Evolutionary conservation across 352 stramenopile genomes (phyloP).

Genomic region (Phytophthora citricola): DNA sequence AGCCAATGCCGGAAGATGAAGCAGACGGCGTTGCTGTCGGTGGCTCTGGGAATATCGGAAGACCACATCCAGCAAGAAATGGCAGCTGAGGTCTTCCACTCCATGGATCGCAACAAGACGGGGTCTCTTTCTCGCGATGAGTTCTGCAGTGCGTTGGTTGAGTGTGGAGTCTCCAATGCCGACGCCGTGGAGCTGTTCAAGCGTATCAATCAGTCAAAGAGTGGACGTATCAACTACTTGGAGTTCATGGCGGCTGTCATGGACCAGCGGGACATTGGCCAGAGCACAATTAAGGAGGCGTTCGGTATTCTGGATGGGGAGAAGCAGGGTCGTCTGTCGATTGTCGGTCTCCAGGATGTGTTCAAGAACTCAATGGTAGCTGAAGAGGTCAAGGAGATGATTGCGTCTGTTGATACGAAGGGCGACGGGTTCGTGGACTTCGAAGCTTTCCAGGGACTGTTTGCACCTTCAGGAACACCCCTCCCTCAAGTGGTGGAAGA

Average conservation of each 20-base stretch:
- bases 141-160: slow-evolving; percentile 93
- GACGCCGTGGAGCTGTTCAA: slow-evolving; percentile 83
- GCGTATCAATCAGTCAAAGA: slow-evolving; percentile 84
- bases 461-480: slow-evolving; percentile 43
- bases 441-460: slow-evolving; percentile 90
- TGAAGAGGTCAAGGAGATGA: slow-evolving; percentile 91
- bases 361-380: slow-evolving; percentile 90
- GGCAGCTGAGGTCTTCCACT: slow-evolving; percentile 85
- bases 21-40: slow-evolving; percentile 73
- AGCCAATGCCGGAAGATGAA: slow-evolving; percentile 80
- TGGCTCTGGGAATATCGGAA: slow-evolving; percentile 76
- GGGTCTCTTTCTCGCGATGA: slow-evolving; percentile 92
- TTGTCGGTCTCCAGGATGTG: slow-evolving; percentile 88
- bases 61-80: slow-evolving; percentile 80
- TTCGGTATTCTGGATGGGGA: slow-evolving; percentile 92
- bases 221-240: slow-evolving; percentile 92
- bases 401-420: slow-evolving; percentile 86
- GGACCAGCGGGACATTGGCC: slow-evolving; percentile 87
- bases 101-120: slow-evolving; percentile 86
- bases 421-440: slow-evolving; percentile 87
- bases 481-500: slow-evolving; percentile 52
- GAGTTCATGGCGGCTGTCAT: slow-evolving; percentile 97
- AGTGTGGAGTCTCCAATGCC: slow-evolving; percentile 78
- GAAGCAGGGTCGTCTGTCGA: slow-evolving; percentile 91
- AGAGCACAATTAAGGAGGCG: slow-evolving; percentile 93